These are phyloP conservation scores for Tricholomella constricta DNA, from an alignment of 768 basidiomycete species.

Conservation along the genomic window DNA sequence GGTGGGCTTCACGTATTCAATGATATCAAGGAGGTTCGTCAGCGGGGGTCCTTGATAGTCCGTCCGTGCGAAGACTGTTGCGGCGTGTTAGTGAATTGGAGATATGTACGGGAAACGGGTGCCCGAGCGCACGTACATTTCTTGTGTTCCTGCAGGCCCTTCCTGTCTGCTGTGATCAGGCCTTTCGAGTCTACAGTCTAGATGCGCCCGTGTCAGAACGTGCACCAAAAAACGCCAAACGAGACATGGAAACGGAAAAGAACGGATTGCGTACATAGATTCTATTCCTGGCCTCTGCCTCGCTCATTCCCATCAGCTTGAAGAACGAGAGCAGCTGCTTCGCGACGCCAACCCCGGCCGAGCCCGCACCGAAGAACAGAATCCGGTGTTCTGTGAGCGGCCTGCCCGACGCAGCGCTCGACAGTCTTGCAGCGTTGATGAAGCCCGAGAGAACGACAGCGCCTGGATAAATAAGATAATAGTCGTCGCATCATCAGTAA, in stretches of 20 bases:
- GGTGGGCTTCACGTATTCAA: constrained; percentile 73
- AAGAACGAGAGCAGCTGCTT: constrained; percentile 84
- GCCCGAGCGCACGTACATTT: constrained; percentile 45
- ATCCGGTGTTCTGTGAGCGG: constrained; percentile 75
- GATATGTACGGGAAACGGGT: background rate
- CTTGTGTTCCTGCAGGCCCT: constrained; percentile 73
- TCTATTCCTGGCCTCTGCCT: constrained; percentile 63
- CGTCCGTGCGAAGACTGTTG: constrained; percentile 66
- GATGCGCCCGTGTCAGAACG: constrained; percentile 9
- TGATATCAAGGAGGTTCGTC: constrained; percentile 63
- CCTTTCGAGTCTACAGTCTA: constrained; percentile 80
- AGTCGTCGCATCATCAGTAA: constrained; percentile 11
- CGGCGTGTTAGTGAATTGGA: constrained; percentile 41
- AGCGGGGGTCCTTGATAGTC: constrained; percentile 68
- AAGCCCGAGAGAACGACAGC: constrained; percentile 77
- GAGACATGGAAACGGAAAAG: background rate
- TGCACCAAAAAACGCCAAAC: background rate
- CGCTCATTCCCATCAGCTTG: constrained; percentile 62
- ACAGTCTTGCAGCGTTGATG: constrained; percentile 67
- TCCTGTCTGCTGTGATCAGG: constrained; percentile 68
- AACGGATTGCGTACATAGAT: constrained; percentile 56
- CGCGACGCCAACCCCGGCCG: constrained; percentile 87
- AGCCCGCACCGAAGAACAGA: constrained; percentile 90
- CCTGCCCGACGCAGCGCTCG: constrained; percentile 52
- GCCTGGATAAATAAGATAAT: constrained; percentile 41